Evolutionary conservation across 257 asterid genomes (phyloP).

Genomic region (Striga asiatica): DNA sequence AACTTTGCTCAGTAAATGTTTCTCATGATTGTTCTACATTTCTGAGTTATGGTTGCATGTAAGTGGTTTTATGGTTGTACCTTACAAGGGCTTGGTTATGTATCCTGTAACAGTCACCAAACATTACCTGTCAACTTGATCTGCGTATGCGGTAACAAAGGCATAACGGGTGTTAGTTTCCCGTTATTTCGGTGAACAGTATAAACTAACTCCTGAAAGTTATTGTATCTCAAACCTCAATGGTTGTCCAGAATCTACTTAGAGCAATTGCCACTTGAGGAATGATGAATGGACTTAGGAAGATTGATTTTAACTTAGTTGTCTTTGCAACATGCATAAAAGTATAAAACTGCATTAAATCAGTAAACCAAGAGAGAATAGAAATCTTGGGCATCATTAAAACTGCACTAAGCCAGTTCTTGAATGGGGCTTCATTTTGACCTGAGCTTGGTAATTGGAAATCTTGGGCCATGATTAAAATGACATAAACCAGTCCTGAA

Average conservation of each 20-base stretch:
- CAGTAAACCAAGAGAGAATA: not conserved
- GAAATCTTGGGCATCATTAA: too few species aligned
- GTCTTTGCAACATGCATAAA: not conserved
- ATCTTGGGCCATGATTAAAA: too few species aligned
- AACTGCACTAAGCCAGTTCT: too few species aligned
- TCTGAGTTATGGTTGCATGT: conserved; percentile 7
- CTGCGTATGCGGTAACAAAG: not conserved
- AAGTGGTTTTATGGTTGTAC: conserved; percentile 1
- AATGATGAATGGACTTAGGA: conserved; percentile 14
- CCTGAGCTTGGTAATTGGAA: too few species aligned
- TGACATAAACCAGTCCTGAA: too few species aligned
- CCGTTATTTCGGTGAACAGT: not conserved
- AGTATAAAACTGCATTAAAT: not conserved
- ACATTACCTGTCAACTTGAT: too few species aligned
- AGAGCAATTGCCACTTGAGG: not conserved
- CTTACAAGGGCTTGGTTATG: not conserved
- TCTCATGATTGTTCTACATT: too few species aligned
- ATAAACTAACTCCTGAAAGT: not conserved
- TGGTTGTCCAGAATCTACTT: too few species aligned
- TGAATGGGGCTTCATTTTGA: too few species aligned
- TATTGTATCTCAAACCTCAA: not conserved
- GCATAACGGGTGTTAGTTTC: not conserved
- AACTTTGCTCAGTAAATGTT: too few species aligned
- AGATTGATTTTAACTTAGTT: not conserved
- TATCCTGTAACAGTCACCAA: not conserved